Percentiles rank a stretch among this genome's conserved stretches.
phyloP scores from a whole-genome alignment of 495 filamentous ascomycete genomes.

The Xylaria intraflava region DNA sequence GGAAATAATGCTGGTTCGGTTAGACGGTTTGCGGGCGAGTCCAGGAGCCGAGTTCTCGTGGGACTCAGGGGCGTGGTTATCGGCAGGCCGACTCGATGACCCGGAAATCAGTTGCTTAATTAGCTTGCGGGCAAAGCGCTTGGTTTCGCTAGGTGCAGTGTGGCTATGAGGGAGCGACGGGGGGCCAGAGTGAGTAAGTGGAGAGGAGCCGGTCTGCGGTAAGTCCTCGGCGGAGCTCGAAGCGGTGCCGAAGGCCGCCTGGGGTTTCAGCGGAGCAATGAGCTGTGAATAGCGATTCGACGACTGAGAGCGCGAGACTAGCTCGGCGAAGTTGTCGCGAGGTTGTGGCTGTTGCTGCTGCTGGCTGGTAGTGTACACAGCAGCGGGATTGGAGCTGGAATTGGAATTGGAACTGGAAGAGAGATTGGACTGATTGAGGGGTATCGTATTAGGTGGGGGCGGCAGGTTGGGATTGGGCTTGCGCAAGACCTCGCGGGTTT shows the following conservation, averaged over 20 bases:
- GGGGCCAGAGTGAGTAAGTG: slow-evolving; percentile 22
- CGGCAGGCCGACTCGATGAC: slow-evolving; percentile 27
- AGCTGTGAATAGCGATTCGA: slow-evolving; percentile 29
- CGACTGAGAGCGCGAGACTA: slow-evolving; percentile 31
- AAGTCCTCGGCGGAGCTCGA: slow-evolving; percentile 37
- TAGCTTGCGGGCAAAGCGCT: slow-evolving; percentile 39
- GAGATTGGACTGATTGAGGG: slow-evolving; percentile 25
- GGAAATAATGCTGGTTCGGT: slow-evolving; percentile 36
- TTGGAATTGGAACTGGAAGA: slow-evolving; percentile 18
- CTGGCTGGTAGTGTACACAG: slow-evolving; percentile 23
- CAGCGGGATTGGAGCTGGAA: slow-evolving; percentile 14
- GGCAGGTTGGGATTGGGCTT: slow-evolving; percentile 10
- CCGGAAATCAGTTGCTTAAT: slow-evolving; percentile 41
- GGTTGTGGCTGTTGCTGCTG: slow-evolving; percentile 15
- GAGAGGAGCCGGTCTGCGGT: slow-evolving; percentile 22
- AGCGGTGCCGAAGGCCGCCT: slow-evolving; percentile 15
- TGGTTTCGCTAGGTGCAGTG: slow-evolving; percentile 32
- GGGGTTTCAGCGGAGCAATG: slow-evolving; percentile 27
- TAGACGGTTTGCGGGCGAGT: slow-evolving; percentile 42
- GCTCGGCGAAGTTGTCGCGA: slow-evolving; percentile 30
- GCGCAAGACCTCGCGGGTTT: slow-evolving; percentile 8
- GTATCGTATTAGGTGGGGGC: slow-evolving; percentile 17
- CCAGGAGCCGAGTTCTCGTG: slow-evolving; percentile 35
- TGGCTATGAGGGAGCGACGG: slow-evolving; percentile 26
- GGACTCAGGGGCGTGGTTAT: slow-evolving; percentile 32